Percentiles rank a stretch among this genome's conserved stretches.
phyloP scores from a whole-genome alignment of 2,329 filamentous ascomycete species.

The Myriosclerotinia scirpicola region DNA sequence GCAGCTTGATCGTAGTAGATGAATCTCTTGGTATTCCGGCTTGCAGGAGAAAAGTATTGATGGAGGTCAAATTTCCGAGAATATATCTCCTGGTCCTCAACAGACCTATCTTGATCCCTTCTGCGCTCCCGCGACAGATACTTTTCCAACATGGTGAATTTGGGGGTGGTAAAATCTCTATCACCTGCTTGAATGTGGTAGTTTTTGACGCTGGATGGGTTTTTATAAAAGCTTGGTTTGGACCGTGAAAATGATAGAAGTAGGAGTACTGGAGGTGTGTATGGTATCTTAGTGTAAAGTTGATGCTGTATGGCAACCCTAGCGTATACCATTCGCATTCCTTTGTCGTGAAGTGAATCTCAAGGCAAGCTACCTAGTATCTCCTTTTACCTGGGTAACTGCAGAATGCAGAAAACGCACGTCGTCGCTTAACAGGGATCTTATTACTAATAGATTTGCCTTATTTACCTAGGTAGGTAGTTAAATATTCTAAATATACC shows the following conservation, averaged over 20 bases:
- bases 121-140: neutral
- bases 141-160: neutral
- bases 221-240: neutral
- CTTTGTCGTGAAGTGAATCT: too few relatives aligned
- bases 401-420: too few relatives aligned
- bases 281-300: too few relatives aligned
- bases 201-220: neutral
- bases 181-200: neutral
- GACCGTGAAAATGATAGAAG: neutral
- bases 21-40: conserved; percentile 7
- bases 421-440: too few relatives aligned
- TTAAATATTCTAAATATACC: too few relatives aligned
- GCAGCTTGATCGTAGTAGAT: neutral
- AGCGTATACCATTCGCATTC: too few relatives aligned
- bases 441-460: too few relatives aligned
- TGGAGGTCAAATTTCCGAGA: conserved; percentile 14
- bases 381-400: too few relatives aligned
- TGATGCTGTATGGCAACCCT: too few relatives aligned
- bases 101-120: neutral
- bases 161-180: neutral
- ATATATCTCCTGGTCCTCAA: neutral
- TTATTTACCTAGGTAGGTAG: too few relatives aligned
- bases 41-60: conserved; percentile 8
- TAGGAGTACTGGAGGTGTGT: neutral
- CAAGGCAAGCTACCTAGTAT: too few relatives aligned